A percentile compares a stretch with the other conserved stretches of the same genome.
phyloP scores from a whole-genome alignment of 1,284 basidiomycete species.

The Coniferiporia weirii region DNA sequence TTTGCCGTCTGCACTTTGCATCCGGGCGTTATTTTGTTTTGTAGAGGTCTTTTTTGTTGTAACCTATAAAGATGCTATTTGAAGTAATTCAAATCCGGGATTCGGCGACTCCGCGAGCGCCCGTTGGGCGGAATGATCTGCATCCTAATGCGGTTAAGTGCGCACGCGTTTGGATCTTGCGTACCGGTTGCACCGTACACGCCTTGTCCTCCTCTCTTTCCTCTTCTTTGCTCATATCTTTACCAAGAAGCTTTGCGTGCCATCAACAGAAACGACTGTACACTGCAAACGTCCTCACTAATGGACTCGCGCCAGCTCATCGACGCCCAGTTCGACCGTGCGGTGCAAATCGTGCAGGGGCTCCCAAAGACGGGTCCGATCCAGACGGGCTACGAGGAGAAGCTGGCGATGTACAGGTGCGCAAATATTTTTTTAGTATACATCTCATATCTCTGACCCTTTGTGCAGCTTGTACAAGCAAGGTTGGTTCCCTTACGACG shows the following conservation, averaged over 20 bases:
- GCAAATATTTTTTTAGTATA: conserved; percentile 20
- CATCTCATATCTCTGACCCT: conserved; percentile 6
- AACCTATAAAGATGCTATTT: too few species aligned
- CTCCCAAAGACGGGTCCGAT: conserved; percentile 93
- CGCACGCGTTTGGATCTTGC: background rate
- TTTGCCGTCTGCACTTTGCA: too few species aligned
- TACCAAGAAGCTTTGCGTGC: background rate
- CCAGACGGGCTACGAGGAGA: conserved; percentile 96
- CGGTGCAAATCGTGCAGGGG: conserved; percentile 89
- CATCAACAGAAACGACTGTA: background rate
- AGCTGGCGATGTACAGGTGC: conserved; percentile 89
- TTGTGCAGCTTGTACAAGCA: conserved; percentile 79
- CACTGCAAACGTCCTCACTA: background rate
- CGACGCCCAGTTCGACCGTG: conserved; percentile 85
- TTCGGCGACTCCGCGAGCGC: background rate
- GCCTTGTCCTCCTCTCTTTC: background rate
- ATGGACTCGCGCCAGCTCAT: conserved; percentile 59
- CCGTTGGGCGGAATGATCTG: background rate
- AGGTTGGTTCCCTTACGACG: conserved; percentile 43
- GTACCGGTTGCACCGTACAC: background rate
- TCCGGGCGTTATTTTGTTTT: too few species aligned
- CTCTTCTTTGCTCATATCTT: background rate
- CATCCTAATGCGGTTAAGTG: background rate
- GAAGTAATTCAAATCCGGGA: too few species aligned
- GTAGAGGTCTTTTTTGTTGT: too few species aligned